phyloP scores from a whole-genome alignment of 2,329 filamentous ascomycete species.

The Cryphonectria japonica region DNA sequence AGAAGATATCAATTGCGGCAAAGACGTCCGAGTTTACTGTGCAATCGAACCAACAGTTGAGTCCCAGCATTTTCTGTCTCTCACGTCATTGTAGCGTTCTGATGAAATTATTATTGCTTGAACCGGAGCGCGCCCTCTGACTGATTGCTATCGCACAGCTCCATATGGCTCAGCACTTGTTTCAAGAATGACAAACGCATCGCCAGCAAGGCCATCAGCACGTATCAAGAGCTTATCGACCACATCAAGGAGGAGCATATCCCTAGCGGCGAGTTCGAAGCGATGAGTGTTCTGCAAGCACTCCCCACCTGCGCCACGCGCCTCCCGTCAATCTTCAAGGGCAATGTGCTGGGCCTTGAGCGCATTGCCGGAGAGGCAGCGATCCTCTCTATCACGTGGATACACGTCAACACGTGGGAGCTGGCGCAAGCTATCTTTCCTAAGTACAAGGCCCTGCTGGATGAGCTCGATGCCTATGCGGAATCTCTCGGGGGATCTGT shows the following conservation, averaged over 20 bases:
- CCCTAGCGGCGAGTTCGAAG: neutral
- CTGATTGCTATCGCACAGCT: neutral
- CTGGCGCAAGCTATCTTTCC: neutral
- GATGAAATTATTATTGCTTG: neutral
- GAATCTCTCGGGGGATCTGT: neutral
- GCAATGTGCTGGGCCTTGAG: constrained; percentile 2
- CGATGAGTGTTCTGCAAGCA: neutral
- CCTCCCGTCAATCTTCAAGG: too few species aligned
- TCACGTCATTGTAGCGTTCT: neutral
- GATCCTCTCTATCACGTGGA: neutral
- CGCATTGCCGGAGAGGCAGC: neutral
- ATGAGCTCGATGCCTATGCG: neutral
- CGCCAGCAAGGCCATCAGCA: neutral
- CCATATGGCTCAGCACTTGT: neutral
- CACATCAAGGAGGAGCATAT: constrained; percentile 7
- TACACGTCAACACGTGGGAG: neutral
- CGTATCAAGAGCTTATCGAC: neutral
- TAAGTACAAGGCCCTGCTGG: neutral
- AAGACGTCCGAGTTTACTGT: neutral
- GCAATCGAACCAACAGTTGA: neutral
- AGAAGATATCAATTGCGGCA: neutral
- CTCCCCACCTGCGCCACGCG: neutral
- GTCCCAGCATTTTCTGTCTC: neutral
- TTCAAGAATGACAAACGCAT: constrained; percentile 13
- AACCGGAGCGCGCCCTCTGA: neutral